Base-by-base conservation (phyloP, 257 asterid species). In the Voacanga thouarsii region DNA sequence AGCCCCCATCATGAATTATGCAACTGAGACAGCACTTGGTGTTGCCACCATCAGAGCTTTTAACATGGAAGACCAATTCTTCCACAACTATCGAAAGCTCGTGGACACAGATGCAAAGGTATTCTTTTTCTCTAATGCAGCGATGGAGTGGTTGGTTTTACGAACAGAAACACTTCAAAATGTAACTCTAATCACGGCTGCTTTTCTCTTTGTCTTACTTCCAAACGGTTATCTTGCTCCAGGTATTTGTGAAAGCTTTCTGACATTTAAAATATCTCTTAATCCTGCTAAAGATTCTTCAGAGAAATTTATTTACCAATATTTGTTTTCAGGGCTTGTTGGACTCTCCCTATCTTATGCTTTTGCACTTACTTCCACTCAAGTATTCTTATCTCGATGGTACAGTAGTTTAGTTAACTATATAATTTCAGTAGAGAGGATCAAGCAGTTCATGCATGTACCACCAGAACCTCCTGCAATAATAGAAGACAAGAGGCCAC, bases 281-380 rank as follows among this genome's bases (percentile, higher is more conserved):
- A 7, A 30, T n/a, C 26, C 43, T 37, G 7, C 18, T 77, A 23
- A 19, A 9, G 33, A 30, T 75, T 49, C 14, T 26, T 49, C 37
- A 11, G 3, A 16, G 21, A 44, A 37, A 19, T 69, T 66, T 14
- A 19, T 50, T 69, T 43, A 39, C 21, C 30, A 70, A 15, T 18
- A 51, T 70, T 37, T 71, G 14, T 30, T 78, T 76, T 63, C 87
- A 92, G 97, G 97, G 7, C 86, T 92, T 19, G 89, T 92, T 55
- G 97, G 97, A 49, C 92, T 92, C 21, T 89, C 94, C 47, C 89
- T 92, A 78, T 92, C 96, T 0, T 92, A 91, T 79, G 96, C 94
- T n/a, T 85, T 92, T 78, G 80, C 89, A 16, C 82, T 92, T 44
- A 82, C 90, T 21, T 75, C 69, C 51, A 81, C 91, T 21, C 97